These are phyloP conservation scores for Hylodesmum podocarpum DNA, from an alignment of 306 rosid genomes.

Conservation along the genomic window DNA sequence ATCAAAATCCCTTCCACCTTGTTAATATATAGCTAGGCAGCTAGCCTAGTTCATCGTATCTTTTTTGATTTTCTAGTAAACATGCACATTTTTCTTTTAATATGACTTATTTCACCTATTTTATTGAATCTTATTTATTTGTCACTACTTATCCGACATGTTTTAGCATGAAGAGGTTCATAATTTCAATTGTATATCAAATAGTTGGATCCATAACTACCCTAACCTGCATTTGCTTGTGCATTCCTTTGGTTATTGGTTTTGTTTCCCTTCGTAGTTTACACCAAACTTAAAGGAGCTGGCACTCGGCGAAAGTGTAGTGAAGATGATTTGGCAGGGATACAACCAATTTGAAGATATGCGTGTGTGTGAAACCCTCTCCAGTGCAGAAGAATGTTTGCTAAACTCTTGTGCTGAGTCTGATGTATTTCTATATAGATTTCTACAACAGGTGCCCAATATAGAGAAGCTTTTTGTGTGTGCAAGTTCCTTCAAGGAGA, in stretches of 20 bases:
- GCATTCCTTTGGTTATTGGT: background rate
- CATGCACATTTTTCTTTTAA: background rate
- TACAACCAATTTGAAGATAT: too few relatives aligned
- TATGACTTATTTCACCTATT: background rate
- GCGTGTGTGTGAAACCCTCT: too few relatives aligned
- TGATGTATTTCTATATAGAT: too few relatives aligned
- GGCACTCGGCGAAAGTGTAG: too few relatives aligned
- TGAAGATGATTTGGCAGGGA: too few relatives aligned
- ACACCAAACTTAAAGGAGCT: background rate
- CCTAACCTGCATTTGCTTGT: background rate
- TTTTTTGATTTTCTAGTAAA: background rate
- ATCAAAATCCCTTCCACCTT: background rate
- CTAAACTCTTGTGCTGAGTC: too few relatives aligned
- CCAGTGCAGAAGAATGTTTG: too few relatives aligned
- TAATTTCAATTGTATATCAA: too few relatives aligned
- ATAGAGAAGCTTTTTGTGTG: too few relatives aligned
- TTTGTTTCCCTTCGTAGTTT: background rate
- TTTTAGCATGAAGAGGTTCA: background rate
- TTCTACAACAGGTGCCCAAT: too few relatives aligned
- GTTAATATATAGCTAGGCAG: too few relatives aligned
- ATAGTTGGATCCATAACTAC: background rate
- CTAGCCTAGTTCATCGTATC: background rate
- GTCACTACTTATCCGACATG: background rate
- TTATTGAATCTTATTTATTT: background rate
- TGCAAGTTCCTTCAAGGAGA: too few relatives aligned